phyloP scores from a whole-genome alignment of 129 eudicot genomes.

The Solidago caesia region DNA sequence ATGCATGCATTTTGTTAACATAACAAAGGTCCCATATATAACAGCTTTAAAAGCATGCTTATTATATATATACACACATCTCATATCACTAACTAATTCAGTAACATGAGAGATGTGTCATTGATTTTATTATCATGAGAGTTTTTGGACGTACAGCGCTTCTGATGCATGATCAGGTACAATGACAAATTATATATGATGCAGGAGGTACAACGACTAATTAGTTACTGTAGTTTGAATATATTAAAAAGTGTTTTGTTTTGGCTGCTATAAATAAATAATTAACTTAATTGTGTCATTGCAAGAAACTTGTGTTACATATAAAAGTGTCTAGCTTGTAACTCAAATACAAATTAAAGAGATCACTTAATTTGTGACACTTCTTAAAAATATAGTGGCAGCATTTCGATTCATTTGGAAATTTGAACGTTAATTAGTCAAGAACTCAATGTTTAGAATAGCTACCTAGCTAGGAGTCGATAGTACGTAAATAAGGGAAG shows the following conservation, averaged over 20 bases:
- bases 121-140: neutral
- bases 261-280: too few species aligned
- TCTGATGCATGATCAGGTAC: neutral
- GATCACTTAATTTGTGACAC: too few species aligned
- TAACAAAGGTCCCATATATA: neutral
- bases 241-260: neutral
- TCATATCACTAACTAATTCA: constrained; percentile 31
- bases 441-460: too few species aligned
- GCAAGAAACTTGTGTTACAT: too few species aligned
- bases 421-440: too few species aligned
- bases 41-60: constrained; percentile 47
- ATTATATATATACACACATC: constrained; percentile 6
- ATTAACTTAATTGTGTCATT: too few species aligned
- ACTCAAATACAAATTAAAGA: too few species aligned
- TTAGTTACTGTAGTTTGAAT: neutral
- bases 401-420: too few species aligned
- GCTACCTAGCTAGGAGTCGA: too few species aligned
- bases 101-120: constrained; percentile 4
- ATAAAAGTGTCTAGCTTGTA: too few species aligned
- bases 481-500: too few species aligned
- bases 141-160: neutral
- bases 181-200: neutral
- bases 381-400: too few species aligned
- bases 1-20: constrained; percentile 8
- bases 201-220: neutral